A percentile compares a stretch with the other conserved stretches of the same genome.
Conservation (phyloP, 1,139 yeast genomes). For the Diutina pseudorugosa region DNA sequence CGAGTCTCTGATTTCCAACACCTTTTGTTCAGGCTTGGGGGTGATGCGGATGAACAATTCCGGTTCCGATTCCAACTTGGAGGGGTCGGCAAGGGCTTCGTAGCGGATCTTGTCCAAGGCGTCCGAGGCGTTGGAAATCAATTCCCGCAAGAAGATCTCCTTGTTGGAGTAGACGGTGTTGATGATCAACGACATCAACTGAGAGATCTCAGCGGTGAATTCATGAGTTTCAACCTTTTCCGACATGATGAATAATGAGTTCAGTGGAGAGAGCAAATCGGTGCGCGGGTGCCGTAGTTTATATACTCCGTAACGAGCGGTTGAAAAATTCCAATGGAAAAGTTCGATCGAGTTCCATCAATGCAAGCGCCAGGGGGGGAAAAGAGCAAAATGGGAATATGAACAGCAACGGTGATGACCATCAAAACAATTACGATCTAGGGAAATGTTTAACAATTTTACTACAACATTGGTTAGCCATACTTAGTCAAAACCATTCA, state of each 20-base stretch:
- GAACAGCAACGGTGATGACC: neutral
- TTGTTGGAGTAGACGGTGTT: slow-evolving; percentile 99
- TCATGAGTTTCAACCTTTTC: slow-evolving; percentile 69
- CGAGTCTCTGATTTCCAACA: slow-evolving; percentile 94
- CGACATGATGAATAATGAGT: neutral
- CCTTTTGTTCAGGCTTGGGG: slow-evolving; percentile 89
- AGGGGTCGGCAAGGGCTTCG: slow-evolving; percentile 88
- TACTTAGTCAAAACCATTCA: too few species aligned
- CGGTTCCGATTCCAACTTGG: slow-evolving; percentile 88
- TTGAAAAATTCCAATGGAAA: neutral
- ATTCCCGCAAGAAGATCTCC: slow-evolving; percentile 98
- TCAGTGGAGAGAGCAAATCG: neutral
- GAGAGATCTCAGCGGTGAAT: slow-evolving; percentile 99
- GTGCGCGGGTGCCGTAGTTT: neutral
- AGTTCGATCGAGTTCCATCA: neutral
- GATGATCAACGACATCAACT: slow-evolving; percentile 99
- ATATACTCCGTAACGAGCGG: neutral
- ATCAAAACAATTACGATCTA: too few species aligned
- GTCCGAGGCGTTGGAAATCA: slow-evolving; percentile 96
- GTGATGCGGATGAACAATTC: slow-evolving; percentile 95
- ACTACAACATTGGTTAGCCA: too few species aligned
- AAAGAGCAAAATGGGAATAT: too few species aligned
- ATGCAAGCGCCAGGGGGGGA: neutral
- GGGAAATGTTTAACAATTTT: too few species aligned
- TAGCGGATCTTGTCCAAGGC: slow-evolving; percentile 95